Percentiles rank a stretch among this genome's conserved stretches.
Evolutionary conservation across 768 basidiomycete species (phyloP).

Genomic region (Punctularia strigosozonata): DNA sequence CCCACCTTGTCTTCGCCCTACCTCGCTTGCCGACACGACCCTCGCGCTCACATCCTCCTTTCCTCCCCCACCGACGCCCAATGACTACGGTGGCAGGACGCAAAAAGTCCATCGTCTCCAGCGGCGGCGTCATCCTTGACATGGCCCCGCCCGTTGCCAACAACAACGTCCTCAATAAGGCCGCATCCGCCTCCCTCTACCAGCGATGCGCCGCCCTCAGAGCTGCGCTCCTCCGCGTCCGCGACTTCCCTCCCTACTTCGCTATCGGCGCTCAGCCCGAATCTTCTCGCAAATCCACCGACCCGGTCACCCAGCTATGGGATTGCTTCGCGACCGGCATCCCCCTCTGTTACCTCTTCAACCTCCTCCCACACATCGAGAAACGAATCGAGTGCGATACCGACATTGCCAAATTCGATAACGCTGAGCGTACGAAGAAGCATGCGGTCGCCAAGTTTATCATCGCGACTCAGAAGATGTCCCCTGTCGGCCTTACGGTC

Average conservation of each 20-base stretch:
- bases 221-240: slow-evolving; percentile 66
- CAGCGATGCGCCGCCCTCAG: slow-evolving; percentile 81
- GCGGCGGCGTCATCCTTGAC: slow-evolving; percentile 56
- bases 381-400: slow-evolving; percentile 44
- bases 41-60: background rate
- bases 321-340: slow-evolving; percentile 88
- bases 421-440: slow-evolving; percentile 80
- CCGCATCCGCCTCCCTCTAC: slow-evolving; percentile 85
- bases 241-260: slow-evolving; percentile 63
- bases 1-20: too few species aligned
- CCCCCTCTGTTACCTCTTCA: slow-evolving; percentile 92
- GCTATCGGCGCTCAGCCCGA: slow-evolving; percentile 42
- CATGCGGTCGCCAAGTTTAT: slow-evolving; percentile 85
- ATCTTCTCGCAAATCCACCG: slow-evolving; percentile 62
- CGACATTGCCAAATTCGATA: slow-evolving; percentile 52
- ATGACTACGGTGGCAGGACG: slow-evolving; percentile 37
- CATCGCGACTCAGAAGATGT: slow-evolving; percentile 69
- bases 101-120: slow-evolving; percentile 70
- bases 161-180: slow-evolving; percentile 85
- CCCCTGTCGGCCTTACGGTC: slow-evolving; percentile 78
- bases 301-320: slow-evolving; percentile 93
- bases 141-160: slow-evolving; percentile 62
- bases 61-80: slow-evolving; percentile 10
- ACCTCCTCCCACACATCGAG: slow-evolving; percentile 56
- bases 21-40: too few species aligned